Percentiles rank a stretch among this genome's conserved stretches.
Conservation (phyloP, 2,329 filamentous ascomycete genomes). For the Podosphaera aphanis region DNA sequence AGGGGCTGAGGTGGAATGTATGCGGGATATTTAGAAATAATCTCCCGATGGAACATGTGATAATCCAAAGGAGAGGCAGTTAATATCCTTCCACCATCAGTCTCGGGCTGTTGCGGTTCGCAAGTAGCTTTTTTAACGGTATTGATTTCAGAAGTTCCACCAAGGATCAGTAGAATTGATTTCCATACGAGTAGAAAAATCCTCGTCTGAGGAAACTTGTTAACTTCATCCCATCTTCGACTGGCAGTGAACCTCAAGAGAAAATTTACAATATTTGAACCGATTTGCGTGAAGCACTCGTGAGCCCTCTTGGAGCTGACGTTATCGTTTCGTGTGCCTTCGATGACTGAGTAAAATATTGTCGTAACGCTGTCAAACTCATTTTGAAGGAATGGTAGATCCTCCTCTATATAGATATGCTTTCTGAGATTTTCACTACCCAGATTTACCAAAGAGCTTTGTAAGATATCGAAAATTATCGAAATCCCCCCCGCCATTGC, state of each 20-base stretch:
- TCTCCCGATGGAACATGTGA: slow-evolving; percentile 85
- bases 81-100: slow-evolving; percentile 40
- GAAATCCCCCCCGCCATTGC: slow-evolving; percentile 21
- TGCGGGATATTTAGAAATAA: slow-evolving; percentile 90
- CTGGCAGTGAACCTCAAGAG: slow-evolving; percentile 46
- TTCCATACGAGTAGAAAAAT: slow-evolving; percentile 82
- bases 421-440: slow-evolving; percentile 13
- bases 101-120: slow-evolving; percentile 24
- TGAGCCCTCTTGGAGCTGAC: slow-evolving; percentile 20
- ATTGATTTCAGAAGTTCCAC: slow-evolving; percentile 49
- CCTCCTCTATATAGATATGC: slow-evolving; percentile 12
- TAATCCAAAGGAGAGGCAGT: slow-evolving; percentile 90
- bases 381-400: slow-evolving; percentile 23
- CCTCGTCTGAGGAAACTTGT: slow-evolving; percentile 36
- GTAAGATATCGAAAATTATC: slow-evolving; percentile 13
- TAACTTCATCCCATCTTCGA: slow-evolving; percentile 50
- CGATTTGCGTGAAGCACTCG: slow-evolving; percentile 27
- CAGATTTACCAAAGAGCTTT: slow-evolving; percentile 12
- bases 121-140: slow-evolving; percentile 49
- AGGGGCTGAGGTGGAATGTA: slow-evolving; percentile 72
- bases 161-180: slow-evolving; percentile 63
- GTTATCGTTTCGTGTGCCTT: slow-evolving; percentile 29
- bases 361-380: slow-evolving; percentile 40
- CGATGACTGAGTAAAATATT: slow-evolving; percentile 35
- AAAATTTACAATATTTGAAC: slow-evolving; percentile 46